Conservation (phyloP, 176 grass and related monocot genomes). For the Aechmea fasciata region DNA sequence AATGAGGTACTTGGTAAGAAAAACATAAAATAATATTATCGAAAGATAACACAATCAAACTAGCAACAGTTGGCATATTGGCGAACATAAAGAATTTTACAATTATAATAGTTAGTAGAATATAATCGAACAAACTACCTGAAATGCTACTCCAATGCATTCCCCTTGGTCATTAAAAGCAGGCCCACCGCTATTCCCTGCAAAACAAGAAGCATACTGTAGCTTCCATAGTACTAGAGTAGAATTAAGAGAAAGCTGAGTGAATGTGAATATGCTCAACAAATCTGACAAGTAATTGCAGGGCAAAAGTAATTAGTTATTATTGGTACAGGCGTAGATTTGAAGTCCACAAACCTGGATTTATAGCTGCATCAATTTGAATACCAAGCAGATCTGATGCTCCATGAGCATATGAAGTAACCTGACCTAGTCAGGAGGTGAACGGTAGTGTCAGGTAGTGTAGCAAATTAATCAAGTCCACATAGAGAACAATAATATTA, state of each 20-base stretch:
- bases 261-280: background rate
- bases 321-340: conserved; percentile 1
- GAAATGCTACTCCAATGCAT: conserved; percentile 98
- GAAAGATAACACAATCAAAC: background rate
- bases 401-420: conserved; percentile 94
- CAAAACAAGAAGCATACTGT: conserved; percentile 17
- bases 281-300: conserved; percentile 1
- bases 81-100: conserved; percentile 10
- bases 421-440: conserved; percentile 37
- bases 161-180: conserved; percentile 97
- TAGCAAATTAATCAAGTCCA: background rate
- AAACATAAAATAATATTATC: conserved; percentile 17
- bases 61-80: background rate
- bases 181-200: conserved; percentile 98
- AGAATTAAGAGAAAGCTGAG: background rate
- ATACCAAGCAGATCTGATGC: conserved; percentile 94
- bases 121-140: conserved; percentile 48
- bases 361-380: conserved; percentile 99
- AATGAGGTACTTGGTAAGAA: conserved; percentile 59
- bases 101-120: conserved; percentile 6
- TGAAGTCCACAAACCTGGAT: conserved; percentile 48
- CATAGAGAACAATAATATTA: background rate
- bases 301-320: background rate
- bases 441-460: background rate
- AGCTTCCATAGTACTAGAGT: background rate